Conservation (phyloP, 2,329 filamentous ascomycete genomes). For the Ciborinia camelliae region DNA sequence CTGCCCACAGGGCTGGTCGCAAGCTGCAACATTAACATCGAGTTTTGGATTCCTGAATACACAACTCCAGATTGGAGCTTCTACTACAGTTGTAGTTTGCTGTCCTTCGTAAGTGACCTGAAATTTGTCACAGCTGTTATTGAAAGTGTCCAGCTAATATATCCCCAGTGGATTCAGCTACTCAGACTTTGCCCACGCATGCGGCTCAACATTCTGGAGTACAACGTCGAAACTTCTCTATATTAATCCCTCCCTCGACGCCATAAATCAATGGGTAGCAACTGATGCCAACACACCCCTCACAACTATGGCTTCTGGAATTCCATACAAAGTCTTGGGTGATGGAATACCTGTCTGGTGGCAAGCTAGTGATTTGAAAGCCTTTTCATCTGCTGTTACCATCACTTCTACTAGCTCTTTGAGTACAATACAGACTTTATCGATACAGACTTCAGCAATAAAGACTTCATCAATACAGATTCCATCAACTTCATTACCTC, state of each 20-base stretch:
- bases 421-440: too few species aligned
- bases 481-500: background rate
- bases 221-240: background rate
- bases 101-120: background rate
- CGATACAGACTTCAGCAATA: background rate
- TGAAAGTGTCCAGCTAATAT: background rate
- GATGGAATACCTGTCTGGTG: background rate
- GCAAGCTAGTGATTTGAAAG: background rate
- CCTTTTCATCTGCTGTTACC: background rate
- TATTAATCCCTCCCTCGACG: background rate
- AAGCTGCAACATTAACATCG: background rate
- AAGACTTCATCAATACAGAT: background rate
- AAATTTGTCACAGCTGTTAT: background rate
- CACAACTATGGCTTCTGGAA: background rate
- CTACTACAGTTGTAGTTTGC: background rate
- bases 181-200: background rate
- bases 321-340: background rate
- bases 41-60: background rate
- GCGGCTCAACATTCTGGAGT: background rate
- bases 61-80: background rate
- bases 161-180: background rate
- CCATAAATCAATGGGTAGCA: background rate
- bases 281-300: background rate
- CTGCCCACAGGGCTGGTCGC: background rate
- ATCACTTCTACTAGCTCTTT: background rate